These are phyloP conservation scores for Saturnispora sanitii DNA, from an alignment of 805 yeast species.

Conservation along the genomic window DNA sequence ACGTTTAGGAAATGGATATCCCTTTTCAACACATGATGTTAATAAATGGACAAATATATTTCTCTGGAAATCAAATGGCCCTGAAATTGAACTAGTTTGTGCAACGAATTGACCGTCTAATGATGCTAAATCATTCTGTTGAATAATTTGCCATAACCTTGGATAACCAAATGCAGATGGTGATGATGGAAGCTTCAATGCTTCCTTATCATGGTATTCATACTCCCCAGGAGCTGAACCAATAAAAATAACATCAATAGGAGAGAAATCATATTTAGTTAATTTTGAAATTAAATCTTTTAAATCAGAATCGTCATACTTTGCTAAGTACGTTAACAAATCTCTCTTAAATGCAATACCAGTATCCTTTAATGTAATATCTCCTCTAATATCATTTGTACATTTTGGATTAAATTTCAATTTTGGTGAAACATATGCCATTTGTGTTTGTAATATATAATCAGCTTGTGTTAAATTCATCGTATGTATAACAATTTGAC, in stretches of 20 bases:
- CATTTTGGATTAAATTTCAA: conserved; percentile 11
- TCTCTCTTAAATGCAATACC: conserved; percentile 34
- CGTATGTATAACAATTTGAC: conserved; percentile 49
- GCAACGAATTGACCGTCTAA: conserved; percentile 29
- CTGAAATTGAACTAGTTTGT: conserved; percentile 41
- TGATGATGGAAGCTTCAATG: conserved; percentile 1
- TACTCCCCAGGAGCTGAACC: conserved; percentile 45
- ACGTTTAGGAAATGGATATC: conserved; percentile 16
- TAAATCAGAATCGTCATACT: conserved; percentile 30
- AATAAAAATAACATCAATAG: conserved; percentile 42
- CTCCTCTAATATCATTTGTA: background rate
- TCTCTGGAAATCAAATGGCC: conserved; percentile 29
- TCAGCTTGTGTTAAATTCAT: conserved; percentile 49
- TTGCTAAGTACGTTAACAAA: conserved; percentile 34
- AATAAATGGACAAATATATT: conserved; percentile 40
- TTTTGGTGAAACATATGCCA: conserved; percentile 53
- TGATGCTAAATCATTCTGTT: conserved; percentile 25
- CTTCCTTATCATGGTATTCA: conserved; percentile 13
- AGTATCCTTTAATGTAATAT: background rate
- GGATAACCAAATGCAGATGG: conserved; percentile 36
- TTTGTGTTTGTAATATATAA: conserved; percentile 50
- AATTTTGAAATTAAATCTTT: conserved; percentile 25
- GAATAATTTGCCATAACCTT: conserved; percentile 33
- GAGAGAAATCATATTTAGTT: conserved; percentile 32
- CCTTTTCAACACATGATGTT: conserved; percentile 34